These are phyloP conservation scores for Quercus ilex DNA, from an alignment of 306 rosid species.

Conservation along the genomic window DNA sequence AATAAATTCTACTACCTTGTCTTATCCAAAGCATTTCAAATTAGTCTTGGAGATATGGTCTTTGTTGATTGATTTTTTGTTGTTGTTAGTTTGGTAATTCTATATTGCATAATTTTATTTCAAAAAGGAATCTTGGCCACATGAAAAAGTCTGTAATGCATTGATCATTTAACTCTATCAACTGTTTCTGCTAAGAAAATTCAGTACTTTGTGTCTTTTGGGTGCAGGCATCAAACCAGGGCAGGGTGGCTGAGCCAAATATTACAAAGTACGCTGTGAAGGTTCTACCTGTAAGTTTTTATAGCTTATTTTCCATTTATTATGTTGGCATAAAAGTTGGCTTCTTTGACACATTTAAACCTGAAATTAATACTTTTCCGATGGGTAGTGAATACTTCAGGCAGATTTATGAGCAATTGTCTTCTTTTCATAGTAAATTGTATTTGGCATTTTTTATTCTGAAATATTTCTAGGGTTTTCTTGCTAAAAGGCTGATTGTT, in stretches of 20 bases:
- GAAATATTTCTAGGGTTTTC: not conserved
- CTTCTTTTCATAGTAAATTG: not conserved
- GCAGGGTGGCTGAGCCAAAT: conserved; percentile 69
- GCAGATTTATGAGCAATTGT: not conserved
- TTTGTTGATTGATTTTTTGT: too few relatives aligned
- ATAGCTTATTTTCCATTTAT: not conserved
- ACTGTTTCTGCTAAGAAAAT: not conserved
- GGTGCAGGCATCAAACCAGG: conserved; percentile 60
- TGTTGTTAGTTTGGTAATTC: too few relatives aligned
- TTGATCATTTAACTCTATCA: not conserved
- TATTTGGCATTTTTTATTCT: not conserved
- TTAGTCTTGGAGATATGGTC: too few relatives aligned
- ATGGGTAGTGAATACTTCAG: not conserved
- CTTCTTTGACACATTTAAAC: not conserved
- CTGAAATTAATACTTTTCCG: not conserved
- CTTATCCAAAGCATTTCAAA: too few relatives aligned
- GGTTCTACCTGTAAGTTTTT: conserved; percentile 80
- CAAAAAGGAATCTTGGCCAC: not conserved
- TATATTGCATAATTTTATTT: not conserved
- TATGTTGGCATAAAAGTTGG: not conserved
- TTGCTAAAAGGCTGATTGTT: not conserved
- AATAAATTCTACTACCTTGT: too few relatives aligned
- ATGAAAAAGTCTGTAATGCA: not conserved
- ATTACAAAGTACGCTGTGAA: conserved; percentile 76
- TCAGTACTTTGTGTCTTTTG: not conserved